Percentiles rank a stretch among this genome's conserved stretches.
phyloP scores from a whole-genome alignment of 169 alveolate genomes.

The Eimeria mitis region DNA sequence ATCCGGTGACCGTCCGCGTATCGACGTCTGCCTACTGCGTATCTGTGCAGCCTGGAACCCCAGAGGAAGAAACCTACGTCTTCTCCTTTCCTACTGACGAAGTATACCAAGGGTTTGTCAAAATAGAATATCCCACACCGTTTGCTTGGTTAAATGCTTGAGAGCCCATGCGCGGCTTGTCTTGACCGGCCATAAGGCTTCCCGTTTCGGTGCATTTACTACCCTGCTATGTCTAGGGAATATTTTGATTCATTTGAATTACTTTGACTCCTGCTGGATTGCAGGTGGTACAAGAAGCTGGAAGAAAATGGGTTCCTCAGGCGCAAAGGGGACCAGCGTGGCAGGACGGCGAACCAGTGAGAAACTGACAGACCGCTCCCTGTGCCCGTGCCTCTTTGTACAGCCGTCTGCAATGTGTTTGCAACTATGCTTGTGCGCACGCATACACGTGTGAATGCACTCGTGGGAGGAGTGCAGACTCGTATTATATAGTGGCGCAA shows the following conservation, averaged over 20 bases:
- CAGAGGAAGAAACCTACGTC: constrained; percentile 82
- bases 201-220: too few species aligned
- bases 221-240: too few species aligned
- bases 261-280: neutral
- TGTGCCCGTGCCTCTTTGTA: neutral
- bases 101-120: constrained; percentile 51
- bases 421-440: neutral
- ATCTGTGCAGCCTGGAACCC: constrained; percentile 74
- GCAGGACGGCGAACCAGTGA: constrained; percentile 70
- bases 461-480: neutral
- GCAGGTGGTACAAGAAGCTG: constrained; percentile 79
- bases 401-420: neutral
- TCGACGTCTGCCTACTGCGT: constrained; percentile 2
- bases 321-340: constrained; percentile 60
- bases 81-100: constrained; percentile 73
- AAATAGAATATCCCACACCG: neutral
- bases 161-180: neutral
- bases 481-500: neutral
- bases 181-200: neutral
- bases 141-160: neutral
- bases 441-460: neutral
- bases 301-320: constrained; percentile 71
- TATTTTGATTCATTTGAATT: neutral
- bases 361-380: neutral
- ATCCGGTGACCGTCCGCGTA: neutral